Percentiles rank a stretch among this genome's conserved stretches.
These are phyloP conservation scores for Infundibulicybe gibba DNA, from an alignment of 768 basidiomycete genomes.

Conservation along the genomic window DNA sequence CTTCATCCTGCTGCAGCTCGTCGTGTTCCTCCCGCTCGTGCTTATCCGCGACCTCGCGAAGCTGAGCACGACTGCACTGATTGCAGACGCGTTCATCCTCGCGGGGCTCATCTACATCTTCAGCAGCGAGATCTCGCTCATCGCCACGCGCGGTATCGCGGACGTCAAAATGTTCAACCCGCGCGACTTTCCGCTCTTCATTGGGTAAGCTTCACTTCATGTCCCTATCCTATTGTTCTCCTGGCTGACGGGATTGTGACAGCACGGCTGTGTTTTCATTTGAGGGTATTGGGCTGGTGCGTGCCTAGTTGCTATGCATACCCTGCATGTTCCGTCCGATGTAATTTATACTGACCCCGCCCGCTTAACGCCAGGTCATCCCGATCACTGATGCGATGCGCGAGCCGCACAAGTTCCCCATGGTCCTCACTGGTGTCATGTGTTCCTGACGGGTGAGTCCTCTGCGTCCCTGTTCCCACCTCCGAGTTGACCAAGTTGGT, in stretches of 20 bases:
- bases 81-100: conserved; percentile 95
- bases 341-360: not conserved
- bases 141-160: conserved; percentile 68
- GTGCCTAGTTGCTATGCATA: conserved; percentile 15
- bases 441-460: conserved; percentile 65
- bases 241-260: not conserved
- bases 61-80: conserved; percentile 84
- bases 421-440: conserved; percentile 88
- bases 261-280: conserved; percentile 98
- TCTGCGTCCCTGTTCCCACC: not conserved
- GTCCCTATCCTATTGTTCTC: conserved; percentile 1
- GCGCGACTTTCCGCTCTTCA: conserved; percentile 85
- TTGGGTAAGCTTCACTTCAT: conserved; percentile 58
- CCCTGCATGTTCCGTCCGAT: conserved; percentile 1
- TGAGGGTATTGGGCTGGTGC: conserved; percentile 90
- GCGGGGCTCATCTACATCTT: conserved; percentile 86
- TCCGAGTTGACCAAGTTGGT: conserved; percentile 1
- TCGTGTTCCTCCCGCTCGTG: conserved; percentile 87
- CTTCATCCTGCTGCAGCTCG: conserved; percentile 79
- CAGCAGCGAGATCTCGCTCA: conserved; percentile 72
- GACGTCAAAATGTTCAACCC: conserved; percentile 85
- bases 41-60: conserved; percentile 94
- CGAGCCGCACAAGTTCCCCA: conserved; percentile 91
- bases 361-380: conserved; percentile 53
- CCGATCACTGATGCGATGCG: conserved; percentile 98